Evolutionary conservation across 805 yeast species (phyloP), one percentile per base, ranked within the genome.

Genomic region (Spathaspora girioi): DNA sequence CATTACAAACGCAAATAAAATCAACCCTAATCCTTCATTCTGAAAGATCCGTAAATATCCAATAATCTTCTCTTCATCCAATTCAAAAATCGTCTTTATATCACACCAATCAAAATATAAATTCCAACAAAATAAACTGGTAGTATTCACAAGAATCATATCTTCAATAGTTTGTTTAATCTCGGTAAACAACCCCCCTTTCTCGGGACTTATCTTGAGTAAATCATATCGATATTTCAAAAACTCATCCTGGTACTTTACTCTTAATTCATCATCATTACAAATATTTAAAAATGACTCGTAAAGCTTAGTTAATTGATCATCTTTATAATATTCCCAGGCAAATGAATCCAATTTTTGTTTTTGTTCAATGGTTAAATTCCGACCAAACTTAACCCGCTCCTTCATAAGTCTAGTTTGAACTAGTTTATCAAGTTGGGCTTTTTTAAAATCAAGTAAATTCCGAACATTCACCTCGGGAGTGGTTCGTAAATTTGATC

Each of bases 81-180:
- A 62, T 1, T 77, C 76, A 9, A 71, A 66, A 5, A 90, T 63
- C 3, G 74, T 67, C 5, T 62, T 63, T 7, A 76, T 77, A 64
- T 91, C 96, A 23, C 71, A 57, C 86, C 93, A 87, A 56, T 91
- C 94, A 51, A 90, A 79, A 59, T 81, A 82, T 10, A 84, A 61
- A 38, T 77, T 74, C 96, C 97, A 92, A 1, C 91, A 89, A 29
- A 78, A 69, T 38, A 80, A 72, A 5, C 83, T 82, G 1, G 78
- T 76, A 19, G 85, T 80, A 40, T 81, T 78, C 14, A 93, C 81
- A 14, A 86, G 69, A 3, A 91, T 81, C 84, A 92, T 81, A 35
- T 87, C 96, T 12, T 82, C 84, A 0, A 82, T 81, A 77, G 82
- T 75, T 9, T 79, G 81, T 43, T 70, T 70, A 3, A 91, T 68